Evolutionary conservation across 148 eudicot genomes (phyloP).

Genomic region (Nepenthes gracilis): DNA sequence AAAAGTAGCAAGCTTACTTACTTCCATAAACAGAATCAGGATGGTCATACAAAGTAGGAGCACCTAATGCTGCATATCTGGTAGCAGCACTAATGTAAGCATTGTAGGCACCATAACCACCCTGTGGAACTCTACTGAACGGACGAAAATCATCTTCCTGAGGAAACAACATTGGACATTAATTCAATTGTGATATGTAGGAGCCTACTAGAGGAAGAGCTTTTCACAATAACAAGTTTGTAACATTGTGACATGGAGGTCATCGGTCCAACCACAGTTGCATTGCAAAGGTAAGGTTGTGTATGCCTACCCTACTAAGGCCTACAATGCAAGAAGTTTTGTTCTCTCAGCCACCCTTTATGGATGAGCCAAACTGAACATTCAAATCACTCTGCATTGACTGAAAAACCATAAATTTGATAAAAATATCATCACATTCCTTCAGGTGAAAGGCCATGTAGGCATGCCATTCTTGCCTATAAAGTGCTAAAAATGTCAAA

Average conservation of each 20-base stretch:
- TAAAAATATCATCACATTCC: too few relatives aligned
- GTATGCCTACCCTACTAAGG: neutral
- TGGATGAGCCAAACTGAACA: too few relatives aligned
- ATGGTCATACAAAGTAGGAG: slow-evolving; percentile 90
- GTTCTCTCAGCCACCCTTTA: too few relatives aligned
- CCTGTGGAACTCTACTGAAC: slow-evolving; percentile 18
- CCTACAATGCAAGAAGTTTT: too few relatives aligned
- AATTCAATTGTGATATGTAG: neutral
- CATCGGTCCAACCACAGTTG: neutral
- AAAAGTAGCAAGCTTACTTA: slow-evolving; percentile 23
- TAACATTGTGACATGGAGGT: too few relatives aligned
- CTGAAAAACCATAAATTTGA: too few relatives aligned
- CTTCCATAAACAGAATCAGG: slow-evolving; percentile 79
- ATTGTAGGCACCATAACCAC: slow-evolving; percentile 96
- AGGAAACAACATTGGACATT: neutral
- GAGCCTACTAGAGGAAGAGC: neutral
- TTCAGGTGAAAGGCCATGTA: too few relatives aligned
- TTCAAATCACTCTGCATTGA: too few relatives aligned
- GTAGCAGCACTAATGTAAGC: slow-evolving; percentile 84
- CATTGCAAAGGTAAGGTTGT: neutral
- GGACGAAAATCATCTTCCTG: slow-evolving; percentile 80
- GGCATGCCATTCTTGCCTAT: too few relatives aligned
- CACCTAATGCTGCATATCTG: slow-evolving; percentile 89
- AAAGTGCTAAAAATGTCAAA: too few relatives aligned
- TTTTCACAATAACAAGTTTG: too few relatives aligned